Evolutionary conservation across 345 rosid genomes (phyloP), one percentile per base, ranked within the genome.

Genomic region (Conringia planisiliqua): DNA sequence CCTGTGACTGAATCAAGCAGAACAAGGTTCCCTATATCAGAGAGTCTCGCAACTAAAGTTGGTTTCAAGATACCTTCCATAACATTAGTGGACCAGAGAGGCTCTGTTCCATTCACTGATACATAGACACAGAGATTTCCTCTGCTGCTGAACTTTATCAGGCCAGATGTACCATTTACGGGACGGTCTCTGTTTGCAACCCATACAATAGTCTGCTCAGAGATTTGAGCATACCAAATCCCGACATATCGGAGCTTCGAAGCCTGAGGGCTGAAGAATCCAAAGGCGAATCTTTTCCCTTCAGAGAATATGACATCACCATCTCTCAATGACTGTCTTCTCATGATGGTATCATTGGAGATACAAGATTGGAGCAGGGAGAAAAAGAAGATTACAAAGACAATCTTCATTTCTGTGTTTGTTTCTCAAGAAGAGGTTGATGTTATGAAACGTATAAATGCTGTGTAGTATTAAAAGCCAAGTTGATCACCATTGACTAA

Each of bases 1-100:
- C 14, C 38, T 38, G 59, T 64, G 40, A 67, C 61, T 29, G 80
- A 63, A 7, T 79, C 82, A 71, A 74, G 48, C 39, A 88, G 54
- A 27, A 85, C 85, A 7, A 90, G 85, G 65, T 90, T 88, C 16
- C 92, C 97, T 32, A 84, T 68, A 51, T 90, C 93, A 51, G 86
- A 51, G 47, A 90, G 63, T 76, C 72, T 88, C 4, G 86, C 84
- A 36, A 72, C 82, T 42, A 73, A 32, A 22, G 79, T 74, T 72
- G 66, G 62, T 5, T 24, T 18, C 1, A 24, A 60, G n/a, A 51
- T 29, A 5, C 63, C 59, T 50, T 65, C 60, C 1, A 33, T 46
- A 36, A 74, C 67, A 9, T 66, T 36, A 47, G 72, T 66, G 1
- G 67, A 66, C 72, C 78, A 74, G 52, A 74, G 17, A 47, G 26